Evolutionary conservation across 305 asterid species (phyloP), one percentile per base, ranked within the genome.

Genomic region (Fraxinus greggii): DNA sequence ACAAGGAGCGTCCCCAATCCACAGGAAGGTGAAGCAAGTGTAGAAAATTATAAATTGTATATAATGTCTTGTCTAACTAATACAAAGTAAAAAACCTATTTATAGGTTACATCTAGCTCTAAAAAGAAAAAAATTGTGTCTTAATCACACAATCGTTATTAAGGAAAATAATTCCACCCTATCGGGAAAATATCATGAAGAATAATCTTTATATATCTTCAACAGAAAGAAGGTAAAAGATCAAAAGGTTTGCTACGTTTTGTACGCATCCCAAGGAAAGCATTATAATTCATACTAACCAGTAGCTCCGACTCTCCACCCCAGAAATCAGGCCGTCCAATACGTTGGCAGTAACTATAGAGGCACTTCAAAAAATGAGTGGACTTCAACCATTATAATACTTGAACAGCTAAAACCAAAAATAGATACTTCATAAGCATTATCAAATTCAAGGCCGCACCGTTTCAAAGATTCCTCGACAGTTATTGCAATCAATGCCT

Each of bases 301-400:
- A 92, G 90, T 83, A 95, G 92, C 88, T 95, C 99, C 73, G 99
- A 87, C 86, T 95, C 99, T 78, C 99, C 99, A 72, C 98, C 99
- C 98, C 99, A 94, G 83, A 95, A 95, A 89, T 94, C 97, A 32
- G 97, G 87, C 86, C 94, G 95, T 82, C 91, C 90, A 73, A 95
- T 94, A 31, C 94, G 95, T 36, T 95, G 95, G 90, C 98, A 94
- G 85, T 95, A 95, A 77, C 99, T 95, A 88, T 86, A 88, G 79
- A 88, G 82, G 67, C 79, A 84, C 21, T 81, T 56, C 17, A 82
- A 5, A 76, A 74, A 28, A 45, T 78, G 83, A 88, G 79, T 40
- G 45, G 73, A 54, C 28, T 83, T 72, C 40, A 84, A 75, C 76
- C 48, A 36, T 76, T 72, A 35, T 33, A 24, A 83, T 0, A 80